Conservation (phyloP, 176 grass and related monocot species). For the Canna indica region DNA sequence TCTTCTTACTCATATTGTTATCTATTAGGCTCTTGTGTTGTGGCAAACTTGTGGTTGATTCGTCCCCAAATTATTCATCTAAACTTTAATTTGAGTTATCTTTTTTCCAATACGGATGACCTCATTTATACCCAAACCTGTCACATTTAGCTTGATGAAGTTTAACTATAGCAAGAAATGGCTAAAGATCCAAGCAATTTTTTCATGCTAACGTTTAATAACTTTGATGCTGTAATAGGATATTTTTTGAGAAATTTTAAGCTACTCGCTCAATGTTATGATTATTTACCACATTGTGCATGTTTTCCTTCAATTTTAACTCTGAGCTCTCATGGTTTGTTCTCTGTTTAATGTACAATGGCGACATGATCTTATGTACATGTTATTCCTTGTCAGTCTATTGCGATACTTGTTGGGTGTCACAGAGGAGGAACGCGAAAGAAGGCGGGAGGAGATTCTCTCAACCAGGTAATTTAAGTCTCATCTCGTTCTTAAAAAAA, state of each 20-base stretch:
- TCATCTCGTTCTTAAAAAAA: too few species aligned
- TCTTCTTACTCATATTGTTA: too few species aligned
- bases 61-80: background rate
- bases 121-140: background rate
- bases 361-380: background rate
- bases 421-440: slow-evolving; percentile 77
- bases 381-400: slow-evolving; percentile 38
- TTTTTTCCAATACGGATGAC: background rate
- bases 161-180: too few species aligned
- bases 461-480: slow-evolving; percentile 48
- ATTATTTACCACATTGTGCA: background rate
- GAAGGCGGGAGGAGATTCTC: slow-evolving; percentile 83
- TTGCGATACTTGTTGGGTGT: slow-evolving; percentile 77
- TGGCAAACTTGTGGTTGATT: background rate
- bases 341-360: background rate
- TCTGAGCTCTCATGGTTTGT: background rate
- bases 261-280: too few species aligned
- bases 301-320: background rate
- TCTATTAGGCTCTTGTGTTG: background rate
- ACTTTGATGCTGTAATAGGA: background rate
- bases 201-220: too few species aligned
- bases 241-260: too few species aligned
- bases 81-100: background rate
- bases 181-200: too few species aligned
- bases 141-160: too few species aligned